Base-by-base conservation (phyloP, 805 yeast species). In the Hanseniaspora thailandica region DNA sequence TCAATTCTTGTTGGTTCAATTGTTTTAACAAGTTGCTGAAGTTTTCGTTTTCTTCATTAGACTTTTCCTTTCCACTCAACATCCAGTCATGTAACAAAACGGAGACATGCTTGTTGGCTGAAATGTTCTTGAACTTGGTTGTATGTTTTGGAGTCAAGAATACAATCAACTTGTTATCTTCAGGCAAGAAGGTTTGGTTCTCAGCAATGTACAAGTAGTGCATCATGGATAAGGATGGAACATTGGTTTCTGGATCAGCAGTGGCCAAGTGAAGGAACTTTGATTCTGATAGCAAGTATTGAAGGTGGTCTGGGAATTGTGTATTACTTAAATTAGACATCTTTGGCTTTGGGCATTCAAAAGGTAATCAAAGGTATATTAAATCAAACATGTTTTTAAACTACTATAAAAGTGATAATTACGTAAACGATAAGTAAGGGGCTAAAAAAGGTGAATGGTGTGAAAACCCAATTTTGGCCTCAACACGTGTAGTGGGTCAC, bases 181-280 rank as follows among this genome's bases (percentile, higher is more conserved):
- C 67, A 45, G 67, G 67, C 54, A 70, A 71, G 57, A 58, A 73
- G 0, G 70, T 62, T 25, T 70, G 66, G 17, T 64, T 62, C 5
- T 74, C 64, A 5, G 73, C 70, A 20, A 82, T 67, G 63, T 80
- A 86, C 4, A 89, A 81, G 67, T 86, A 90, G 68, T 86, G 90
- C 97, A 90, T 90, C 57, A 90, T 73, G 19, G 93, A 78, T 3
- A 88, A 95, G 56, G 89, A 93, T 5, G 97, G 97, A 44, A 78
- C 66, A 60, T 82, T 74, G 43, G 85, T 75, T 8, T 65, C 57
- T 9, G 65, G 64, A 49, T 72, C 70, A 55, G 87, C 77, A 1
- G 97, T 90, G 2, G 90, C 97, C 45, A 89, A 72, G 65, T 89
- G 97, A 38, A 89, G 78, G 65, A 79, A 84, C 57, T 82, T 76